A percentile compares a stretch with the other conserved stretches of the same genome.
These are phyloP conservation scores for Anaeramoeba ignava DNA, from an alignment of 78 protist genomes.

Conservation along the genomic window DNA sequence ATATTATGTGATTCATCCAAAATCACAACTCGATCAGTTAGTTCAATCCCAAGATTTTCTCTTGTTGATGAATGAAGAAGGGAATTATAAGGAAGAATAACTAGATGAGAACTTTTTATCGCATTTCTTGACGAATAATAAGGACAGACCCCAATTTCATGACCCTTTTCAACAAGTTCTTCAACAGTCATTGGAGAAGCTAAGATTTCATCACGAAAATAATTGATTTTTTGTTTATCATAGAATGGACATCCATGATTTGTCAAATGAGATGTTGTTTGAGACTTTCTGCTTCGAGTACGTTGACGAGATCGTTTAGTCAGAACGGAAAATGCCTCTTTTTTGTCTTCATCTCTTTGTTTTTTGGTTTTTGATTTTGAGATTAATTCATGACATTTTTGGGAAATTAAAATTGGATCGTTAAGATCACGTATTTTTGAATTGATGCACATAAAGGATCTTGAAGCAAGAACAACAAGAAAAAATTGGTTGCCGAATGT, in stretches of 20 bases:
- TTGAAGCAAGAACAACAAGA: slow-evolving; percentile 27
- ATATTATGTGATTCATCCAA: slow-evolving; percentile 68
- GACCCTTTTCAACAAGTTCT: neutral
- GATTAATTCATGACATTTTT: neutral
- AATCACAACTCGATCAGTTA: slow-evolving; percentile 32
- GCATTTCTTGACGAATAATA: neutral
- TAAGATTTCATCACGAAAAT: neutral
- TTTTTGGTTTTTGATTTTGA: neutral
- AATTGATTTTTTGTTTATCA: neutral
- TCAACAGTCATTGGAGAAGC: neutral
- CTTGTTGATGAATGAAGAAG: slow-evolving; percentile 33
- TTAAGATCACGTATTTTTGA: neutral
- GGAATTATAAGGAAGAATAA: slow-evolving; percentile 40
- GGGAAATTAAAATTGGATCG: neutral
- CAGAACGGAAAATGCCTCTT: neutral
- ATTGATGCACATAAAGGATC: slow-evolving; percentile 36
- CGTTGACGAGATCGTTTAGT: neutral
- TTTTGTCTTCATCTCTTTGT: neutral
- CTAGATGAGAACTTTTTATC: slow-evolving; percentile 18
- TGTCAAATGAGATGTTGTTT: slow-evolving; percentile 1
- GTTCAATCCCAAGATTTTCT: slow-evolving; percentile 21
- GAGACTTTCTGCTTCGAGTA: neutral
- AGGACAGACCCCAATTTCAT: neutral
- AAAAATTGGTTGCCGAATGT: neutral
- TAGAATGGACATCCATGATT: neutral